A percentile compares a stretch with the other conserved stretches of the same genome.
These are phyloP conservation scores for Entamoeba dispar DNA, from an alignment of 208 protist genomes.

Conservation along the genomic window DNA sequence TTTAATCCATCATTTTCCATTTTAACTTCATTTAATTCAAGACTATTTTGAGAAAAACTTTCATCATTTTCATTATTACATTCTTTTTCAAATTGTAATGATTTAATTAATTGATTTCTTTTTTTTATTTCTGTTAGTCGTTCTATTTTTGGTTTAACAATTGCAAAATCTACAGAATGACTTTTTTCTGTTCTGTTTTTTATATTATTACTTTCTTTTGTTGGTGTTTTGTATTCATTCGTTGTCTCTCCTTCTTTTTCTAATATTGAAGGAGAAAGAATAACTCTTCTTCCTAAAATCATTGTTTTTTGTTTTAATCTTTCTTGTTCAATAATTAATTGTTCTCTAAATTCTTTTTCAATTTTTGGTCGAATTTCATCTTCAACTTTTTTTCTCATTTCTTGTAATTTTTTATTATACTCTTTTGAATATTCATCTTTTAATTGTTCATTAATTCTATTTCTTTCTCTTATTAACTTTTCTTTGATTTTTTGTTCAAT, in stretches of 20 bases:
- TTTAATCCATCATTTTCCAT: no score
- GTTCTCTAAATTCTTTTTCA: background rate
- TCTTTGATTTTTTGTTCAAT: background rate
- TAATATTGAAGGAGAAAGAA: background rate
- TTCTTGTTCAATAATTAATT: background rate
- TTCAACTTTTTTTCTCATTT: background rate
- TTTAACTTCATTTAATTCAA: background rate
- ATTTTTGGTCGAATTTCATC: background rate
- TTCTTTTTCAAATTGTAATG: background rate
- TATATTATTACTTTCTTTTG: background rate
- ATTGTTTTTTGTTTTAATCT: background rate
- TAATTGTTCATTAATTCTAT: background rate
- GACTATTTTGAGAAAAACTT: no score
- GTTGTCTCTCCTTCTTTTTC: background rate
- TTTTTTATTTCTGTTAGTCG: background rate
- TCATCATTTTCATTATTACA: no score
- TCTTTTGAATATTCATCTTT: background rate
- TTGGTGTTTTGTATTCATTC: background rate
- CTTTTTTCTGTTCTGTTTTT: background rate
- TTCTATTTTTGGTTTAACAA: background rate
- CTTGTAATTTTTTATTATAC: background rate
- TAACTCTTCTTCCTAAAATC: background rate
- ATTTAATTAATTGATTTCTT: background rate
- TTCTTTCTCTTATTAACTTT: background rate
- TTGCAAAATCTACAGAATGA: background rate